phyloP scores from a whole-genome alignment of 2,329 filamentous ascomycete species.

The Chrysosphaeria jannelii region DNA sequence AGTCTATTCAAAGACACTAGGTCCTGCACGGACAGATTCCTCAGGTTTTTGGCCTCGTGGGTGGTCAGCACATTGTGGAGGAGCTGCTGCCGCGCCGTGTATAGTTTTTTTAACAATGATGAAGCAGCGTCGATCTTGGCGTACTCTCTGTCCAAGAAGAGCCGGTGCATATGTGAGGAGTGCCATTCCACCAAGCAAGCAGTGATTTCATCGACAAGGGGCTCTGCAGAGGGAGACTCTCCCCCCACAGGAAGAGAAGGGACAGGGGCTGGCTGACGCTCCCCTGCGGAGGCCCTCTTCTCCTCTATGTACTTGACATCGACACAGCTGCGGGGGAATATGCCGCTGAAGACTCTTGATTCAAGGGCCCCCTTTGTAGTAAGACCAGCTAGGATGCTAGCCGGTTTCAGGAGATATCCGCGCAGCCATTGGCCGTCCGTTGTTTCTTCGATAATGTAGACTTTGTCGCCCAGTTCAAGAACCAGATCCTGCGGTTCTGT shows the following conservation, averaged over 20 bases:
- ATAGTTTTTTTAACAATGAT: conserved; percentile 50
- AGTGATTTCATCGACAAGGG: conserved; percentile 87
- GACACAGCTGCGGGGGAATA: conserved; percentile 83
- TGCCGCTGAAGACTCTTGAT: conserved; percentile 90
- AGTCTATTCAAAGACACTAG: conserved; percentile 84
- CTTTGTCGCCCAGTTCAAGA: conserved; percentile 87
- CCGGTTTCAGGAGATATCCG: conserved; percentile 82
- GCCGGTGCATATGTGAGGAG: conserved; percentile 79
- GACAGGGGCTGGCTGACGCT: conserved; percentile 60
- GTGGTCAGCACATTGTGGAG: conserved; percentile 79
- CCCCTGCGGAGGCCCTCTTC: conserved; percentile 73
- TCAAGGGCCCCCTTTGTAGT: conserved; percentile 83
- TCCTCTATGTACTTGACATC: too few relatives aligned
- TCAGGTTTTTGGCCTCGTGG: conserved; percentile 49
- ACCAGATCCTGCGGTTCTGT: conserved; percentile 71
- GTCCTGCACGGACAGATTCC: conserved; percentile 87
- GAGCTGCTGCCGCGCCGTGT: conserved; percentile 63
- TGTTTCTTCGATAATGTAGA: conserved; percentile 96
- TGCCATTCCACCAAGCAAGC: conserved; percentile 96
- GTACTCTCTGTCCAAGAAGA: conserved; percentile 64
- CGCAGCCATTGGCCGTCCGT: conserved; percentile 79
- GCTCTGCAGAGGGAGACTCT: conserved; percentile 78
- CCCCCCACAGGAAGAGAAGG: conserved; percentile 96
- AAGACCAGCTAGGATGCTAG: conserved; percentile 69
- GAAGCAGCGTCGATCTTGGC: conserved; percentile 53